Evolutionary conservation across 257 asterid genomes (phyloP).

Genomic region (Solanum peruvianum): DNA sequence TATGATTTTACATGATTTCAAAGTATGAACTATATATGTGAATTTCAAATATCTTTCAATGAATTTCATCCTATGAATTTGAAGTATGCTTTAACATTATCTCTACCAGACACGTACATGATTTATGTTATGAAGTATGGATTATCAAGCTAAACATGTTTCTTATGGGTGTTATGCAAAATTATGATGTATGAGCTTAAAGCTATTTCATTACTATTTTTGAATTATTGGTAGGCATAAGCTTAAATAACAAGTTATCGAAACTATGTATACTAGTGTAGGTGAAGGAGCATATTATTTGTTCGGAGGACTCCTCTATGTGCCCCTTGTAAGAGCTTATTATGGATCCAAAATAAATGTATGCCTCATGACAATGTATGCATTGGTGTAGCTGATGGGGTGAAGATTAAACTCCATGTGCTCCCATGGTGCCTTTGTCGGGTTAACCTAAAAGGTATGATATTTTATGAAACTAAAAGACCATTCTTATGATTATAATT

Average conservation of each 20-base stretch:
- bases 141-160: neutral
- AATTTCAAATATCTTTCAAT: neutral
- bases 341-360: neutral
- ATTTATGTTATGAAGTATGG: neutral
- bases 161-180: neutral
- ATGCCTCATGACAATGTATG: neutral
- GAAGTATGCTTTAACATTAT: neutral
- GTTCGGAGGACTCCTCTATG: neutral
- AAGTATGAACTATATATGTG: neutral
- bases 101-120: no score
- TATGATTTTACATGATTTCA: neutral
- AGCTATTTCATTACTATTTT: neutral
- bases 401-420: neutral
- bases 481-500: no score
- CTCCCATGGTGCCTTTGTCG: neutral
- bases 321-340: neutral
- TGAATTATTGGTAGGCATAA: neutral
- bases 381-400: neutral
- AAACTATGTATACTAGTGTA: neutral
- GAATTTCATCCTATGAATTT: neutral
- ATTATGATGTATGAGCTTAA: no score
- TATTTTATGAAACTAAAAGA: neutral
- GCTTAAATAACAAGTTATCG: neutral
- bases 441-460: neutral
- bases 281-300: neutral